phyloP scores from a whole-genome alignment of 192 early-diverging fungal species.

The Phycomyces blakesleeanus region DNA sequence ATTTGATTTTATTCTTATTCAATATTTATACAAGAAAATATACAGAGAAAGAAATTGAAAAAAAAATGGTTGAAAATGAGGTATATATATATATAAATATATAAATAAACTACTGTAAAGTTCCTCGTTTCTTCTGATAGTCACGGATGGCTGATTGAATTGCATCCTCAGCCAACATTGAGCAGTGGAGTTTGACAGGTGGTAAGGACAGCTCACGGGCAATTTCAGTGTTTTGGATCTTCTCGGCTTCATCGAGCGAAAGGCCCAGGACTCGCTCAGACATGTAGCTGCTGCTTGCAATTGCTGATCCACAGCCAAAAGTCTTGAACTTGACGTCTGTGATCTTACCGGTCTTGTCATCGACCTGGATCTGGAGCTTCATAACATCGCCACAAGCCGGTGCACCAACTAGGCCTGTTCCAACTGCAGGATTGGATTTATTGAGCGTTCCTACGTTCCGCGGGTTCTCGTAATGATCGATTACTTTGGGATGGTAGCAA shows the following conservation, averaged over 20 bases:
- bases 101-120: too few relatives aligned
- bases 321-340: slow-evolving; percentile 97
- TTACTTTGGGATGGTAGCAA: slow-evolving; percentile 57
- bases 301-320: slow-evolving; percentile 95
- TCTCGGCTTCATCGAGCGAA: slow-evolving; percentile 81
- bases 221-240: slow-evolving; percentile 95
- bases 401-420: slow-evolving; percentile 89
- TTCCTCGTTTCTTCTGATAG: slow-evolving; percentile 75
- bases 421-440: slow-evolving; percentile 82
- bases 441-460: slow-evolving; percentile 91
- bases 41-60: too few relatives aligned
- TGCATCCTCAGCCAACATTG: slow-evolving; percentile 98
- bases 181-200: slow-evolving; percentile 99
- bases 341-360: slow-evolving; percentile 84
- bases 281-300: slow-evolving; percentile 84
- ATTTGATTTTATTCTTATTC: too few relatives aligned
- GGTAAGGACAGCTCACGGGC: slow-evolving; percentile 91
- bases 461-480: slow-evolving; percentile 95
- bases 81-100: too few relatives aligned
- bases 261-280: slow-evolving; percentile 93
- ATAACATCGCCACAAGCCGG: slow-evolving; percentile 86
- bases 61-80: too few relatives aligned
- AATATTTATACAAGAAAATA: too few relatives aligned
- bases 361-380: slow-evolving; percentile 94
- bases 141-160: slow-evolving; percentile 96